phyloP scores from a whole-genome alignment of 169 alveolate genomes.

The Toxoplasma gondii region DNA sequence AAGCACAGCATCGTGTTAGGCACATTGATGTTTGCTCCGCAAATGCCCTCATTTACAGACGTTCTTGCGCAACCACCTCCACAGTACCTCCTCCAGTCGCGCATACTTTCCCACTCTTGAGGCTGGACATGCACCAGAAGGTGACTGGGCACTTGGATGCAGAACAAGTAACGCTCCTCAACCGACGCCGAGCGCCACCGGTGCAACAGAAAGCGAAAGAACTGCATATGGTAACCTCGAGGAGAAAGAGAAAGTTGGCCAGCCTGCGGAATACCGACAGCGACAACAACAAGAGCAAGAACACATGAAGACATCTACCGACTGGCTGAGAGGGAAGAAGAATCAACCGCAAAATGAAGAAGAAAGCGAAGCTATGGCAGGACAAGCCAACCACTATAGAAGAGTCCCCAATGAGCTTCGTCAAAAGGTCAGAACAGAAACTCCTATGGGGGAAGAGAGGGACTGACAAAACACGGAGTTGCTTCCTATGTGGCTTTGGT shows the following conservation, averaged over 20 bases:
- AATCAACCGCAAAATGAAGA: background rate
- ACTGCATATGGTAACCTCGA: background rate
- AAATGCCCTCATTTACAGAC: background rate
- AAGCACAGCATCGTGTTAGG: too few species aligned
- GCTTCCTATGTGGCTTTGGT: too few species aligned
- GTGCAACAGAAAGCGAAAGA: background rate
- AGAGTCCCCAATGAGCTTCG: conserved; percentile 4
- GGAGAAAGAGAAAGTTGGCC: background rate
- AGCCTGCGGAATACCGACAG: background rate
- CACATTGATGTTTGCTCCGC: too few species aligned
- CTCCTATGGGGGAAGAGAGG: too few species aligned
- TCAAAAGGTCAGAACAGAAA: background rate
- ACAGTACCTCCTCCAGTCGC: background rate
- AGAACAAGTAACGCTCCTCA: background rate
- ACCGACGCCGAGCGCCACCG: background rate
- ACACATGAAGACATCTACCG: background rate
- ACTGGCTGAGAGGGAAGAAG: background rate
- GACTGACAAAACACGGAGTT: too few species aligned
- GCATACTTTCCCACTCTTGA: conserved; percentile 17
- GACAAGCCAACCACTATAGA: background rate
- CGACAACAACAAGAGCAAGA: conserved; percentile 2
- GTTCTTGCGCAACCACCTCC: background rate
- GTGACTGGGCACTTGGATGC: conserved; percentile 9
- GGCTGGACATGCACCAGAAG: background rate
- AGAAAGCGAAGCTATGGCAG: conserved; percentile 14